These are phyloP conservation scores for Moniliophthora roreri DNA, from an alignment of 1,284 basidiomycete genomes.

Conservation along the genomic window DNA sequence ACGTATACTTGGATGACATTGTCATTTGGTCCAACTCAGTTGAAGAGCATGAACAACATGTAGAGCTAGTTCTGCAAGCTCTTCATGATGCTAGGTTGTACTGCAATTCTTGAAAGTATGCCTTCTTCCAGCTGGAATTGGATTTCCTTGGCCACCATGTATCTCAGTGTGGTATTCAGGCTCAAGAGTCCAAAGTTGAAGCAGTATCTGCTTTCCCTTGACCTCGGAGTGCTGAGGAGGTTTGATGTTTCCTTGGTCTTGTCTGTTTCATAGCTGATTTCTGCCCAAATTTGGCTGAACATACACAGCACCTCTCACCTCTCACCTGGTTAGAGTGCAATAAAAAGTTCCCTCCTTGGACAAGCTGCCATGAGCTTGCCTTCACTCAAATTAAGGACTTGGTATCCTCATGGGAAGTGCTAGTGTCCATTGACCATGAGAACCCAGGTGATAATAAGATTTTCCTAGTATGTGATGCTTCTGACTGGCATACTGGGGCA, in stretches of 20 bases:
- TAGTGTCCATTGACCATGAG: conserved; percentile 33
- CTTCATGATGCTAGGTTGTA: conserved; percentile 23
- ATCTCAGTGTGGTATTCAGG: conserved; percentile 20
- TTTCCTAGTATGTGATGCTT: conserved; percentile 37
- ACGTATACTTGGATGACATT: conserved; percentile 29
- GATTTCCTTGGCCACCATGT: conserved; percentile 30
- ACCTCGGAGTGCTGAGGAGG: conserved; percentile 21
- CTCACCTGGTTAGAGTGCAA: conserved; percentile 23
- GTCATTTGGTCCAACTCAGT: conserved; percentile 33
- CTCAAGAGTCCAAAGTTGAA: conserved; percentile 14
- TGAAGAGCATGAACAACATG: conserved; percentile 31
- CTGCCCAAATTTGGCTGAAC: conserved; percentile 22
- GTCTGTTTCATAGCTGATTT: conserved; percentile 30
- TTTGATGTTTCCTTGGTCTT: conserved; percentile 29
- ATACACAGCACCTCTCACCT: conserved; percentile 24
- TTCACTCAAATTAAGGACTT: conserved; percentile 34
- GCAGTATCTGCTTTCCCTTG: conserved; percentile 21
- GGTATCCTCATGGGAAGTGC: conserved; percentile 22
- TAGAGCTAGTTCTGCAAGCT: conserved; percentile 24
- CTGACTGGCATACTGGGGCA: conserved; percentile 29
- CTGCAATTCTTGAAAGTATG: conserved; percentile 25
- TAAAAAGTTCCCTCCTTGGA: conserved; percentile 23
- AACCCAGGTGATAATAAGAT: conserved; percentile 29
- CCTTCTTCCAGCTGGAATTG: conserved; percentile 12
- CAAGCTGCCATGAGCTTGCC: conserved; percentile 17